Percentiles rank a stretch among this genome's conserved stretches.
These are phyloP conservation scores for Cynara cardunculus DNA, from an alignment of 129 eudicot genomes.

Conservation along the genomic window DNA sequence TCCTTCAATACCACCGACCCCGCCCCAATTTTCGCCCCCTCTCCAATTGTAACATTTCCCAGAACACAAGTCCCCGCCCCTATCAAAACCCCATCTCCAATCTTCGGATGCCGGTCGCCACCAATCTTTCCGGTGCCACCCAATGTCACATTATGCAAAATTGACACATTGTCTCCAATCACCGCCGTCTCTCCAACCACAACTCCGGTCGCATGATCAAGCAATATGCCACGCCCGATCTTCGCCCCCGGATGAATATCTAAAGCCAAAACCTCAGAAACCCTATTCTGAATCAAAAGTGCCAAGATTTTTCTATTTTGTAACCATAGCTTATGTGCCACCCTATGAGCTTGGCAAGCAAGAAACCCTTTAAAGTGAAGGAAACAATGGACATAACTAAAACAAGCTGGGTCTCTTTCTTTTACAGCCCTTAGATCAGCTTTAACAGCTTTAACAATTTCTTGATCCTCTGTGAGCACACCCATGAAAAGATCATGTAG, in stretches of 20 bases:
- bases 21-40: slow-evolving; percentile 94
- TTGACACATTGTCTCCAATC: slow-evolving; percentile 84
- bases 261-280: slow-evolving; percentile 79
- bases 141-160: slow-evolving; percentile 85
- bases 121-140: slow-evolving; percentile 88
- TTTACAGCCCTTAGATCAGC: slow-evolving; percentile 76
- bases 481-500: slow-evolving; percentile 61
- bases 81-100: slow-evolving; percentile 89
- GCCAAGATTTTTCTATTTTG: slow-evolving; percentile 64
- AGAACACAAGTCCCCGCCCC: slow-evolving; percentile 98
- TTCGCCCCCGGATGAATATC: slow-evolving; percentile 96
- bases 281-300: slow-evolving; percentile 67
- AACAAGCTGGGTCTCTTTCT: slow-evolving; percentile 97
- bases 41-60: slow-evolving; percentile 79
- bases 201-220: slow-evolving; percentile 95
- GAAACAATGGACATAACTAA: slow-evolving; percentile 86
- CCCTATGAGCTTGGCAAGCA: slow-evolving; percentile 88
- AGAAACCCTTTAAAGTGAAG: slow-evolving; percentile 81
- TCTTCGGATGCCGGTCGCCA: slow-evolving; percentile 87
- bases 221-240: slow-evolving; percentile 76
- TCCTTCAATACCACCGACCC: slow-evolving; percentile 86
- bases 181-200: slow-evolving; percentile 94
- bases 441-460: slow-evolving; percentile 46
- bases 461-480: slow-evolving; percentile 46
- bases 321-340: slow-evolving; percentile 74